Percentiles rank a stretch among this genome's conserved stretches.
phyloP scores from a whole-genome alignment of 352 stramenopile species.

The Globisporangium perplexum region DNA sequence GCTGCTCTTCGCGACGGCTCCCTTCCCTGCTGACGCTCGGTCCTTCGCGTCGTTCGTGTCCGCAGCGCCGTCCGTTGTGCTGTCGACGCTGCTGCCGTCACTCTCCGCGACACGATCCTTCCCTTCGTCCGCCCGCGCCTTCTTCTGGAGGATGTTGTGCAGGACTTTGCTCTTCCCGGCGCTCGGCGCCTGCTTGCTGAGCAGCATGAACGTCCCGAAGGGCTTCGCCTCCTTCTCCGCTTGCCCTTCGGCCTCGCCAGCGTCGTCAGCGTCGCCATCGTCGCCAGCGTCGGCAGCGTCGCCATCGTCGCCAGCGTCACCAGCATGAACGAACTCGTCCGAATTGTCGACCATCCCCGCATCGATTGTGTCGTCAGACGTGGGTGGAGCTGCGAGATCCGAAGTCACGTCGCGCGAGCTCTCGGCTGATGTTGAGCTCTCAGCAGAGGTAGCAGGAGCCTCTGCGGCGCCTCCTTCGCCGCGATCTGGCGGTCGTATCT shows the following conservation, averaged over 20 bases:
- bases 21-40: constrained; percentile 11
- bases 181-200: constrained; percentile 25
- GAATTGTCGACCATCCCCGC: neutral
- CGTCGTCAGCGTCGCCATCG: neutral
- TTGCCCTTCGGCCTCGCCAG: constrained; percentile 4
- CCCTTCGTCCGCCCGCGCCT: constrained; percentile 1
- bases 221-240: constrained; percentile 15
- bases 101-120: neutral
- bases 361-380: neutral
- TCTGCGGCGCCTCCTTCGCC: neutral
- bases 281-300: neutral
- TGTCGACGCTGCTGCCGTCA: neutral
- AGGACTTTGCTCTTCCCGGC: constrained; percentile 33
- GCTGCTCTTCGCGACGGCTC: constrained; percentile 18
- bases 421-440: neutral
- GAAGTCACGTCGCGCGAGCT: neutral
- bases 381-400: neutral
- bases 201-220: constrained; percentile 37
- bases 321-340: neutral
- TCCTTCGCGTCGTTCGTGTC: neutral
- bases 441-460: neutral
- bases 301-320: neutral
- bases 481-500: neutral
- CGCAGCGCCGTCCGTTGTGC: neutral
- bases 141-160: constrained; percentile 29